Conservation (phyloP, 345 rosid genomes). For the Salix viminalis region DNA sequence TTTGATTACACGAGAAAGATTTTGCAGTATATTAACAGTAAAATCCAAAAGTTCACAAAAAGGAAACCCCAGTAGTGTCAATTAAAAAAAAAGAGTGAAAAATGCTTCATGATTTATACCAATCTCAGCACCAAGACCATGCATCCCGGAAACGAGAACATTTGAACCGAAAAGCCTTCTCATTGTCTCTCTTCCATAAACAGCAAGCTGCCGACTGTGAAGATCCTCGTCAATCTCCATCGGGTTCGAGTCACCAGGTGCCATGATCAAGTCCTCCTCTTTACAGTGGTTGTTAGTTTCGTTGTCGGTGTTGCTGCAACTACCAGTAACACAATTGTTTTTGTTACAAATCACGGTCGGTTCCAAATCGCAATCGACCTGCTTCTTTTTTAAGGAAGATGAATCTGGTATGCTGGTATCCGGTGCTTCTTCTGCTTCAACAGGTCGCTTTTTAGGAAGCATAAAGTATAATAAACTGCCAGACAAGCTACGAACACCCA, state of each 20-base stretch:
- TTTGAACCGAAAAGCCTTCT: constrained; percentile 86
- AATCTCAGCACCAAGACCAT: constrained; percentile 94
- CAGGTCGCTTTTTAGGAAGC: constrained; percentile 91
- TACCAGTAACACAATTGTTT: constrained; percentile 3
- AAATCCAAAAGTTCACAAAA: background rate
- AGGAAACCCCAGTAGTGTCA: background rate
- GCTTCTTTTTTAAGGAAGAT: constrained; percentile 57
- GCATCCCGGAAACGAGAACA: constrained; percentile 86
- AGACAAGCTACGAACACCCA: constrained; percentile 43
- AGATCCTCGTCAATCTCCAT: constrained; percentile 95
- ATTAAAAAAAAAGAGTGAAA: background rate
- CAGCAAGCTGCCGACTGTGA: constrained; percentile 98
- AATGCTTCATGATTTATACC: constrained; percentile 37
- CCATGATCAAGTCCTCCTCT: constrained; percentile 43
- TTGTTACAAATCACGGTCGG: constrained; percentile 12
- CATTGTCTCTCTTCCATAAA: constrained; percentile 98
- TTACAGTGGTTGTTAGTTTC: constrained; percentile 18
- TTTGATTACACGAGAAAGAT: background rate
- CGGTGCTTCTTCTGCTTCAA: constrained; percentile 45
- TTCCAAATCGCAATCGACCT: constrained; percentile 31
- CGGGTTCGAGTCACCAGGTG: constrained; percentile 61
- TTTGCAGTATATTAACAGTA: background rate
- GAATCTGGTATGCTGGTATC: constrained; percentile 16
- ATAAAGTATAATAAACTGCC: constrained; percentile 73
- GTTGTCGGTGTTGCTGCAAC: constrained; percentile 6